A percentile compares a stretch with the other conserved stretches of the same genome.
Conservation (phyloP, 768 basidiomycete genomes). For the Collybia mongolica region DNA sequence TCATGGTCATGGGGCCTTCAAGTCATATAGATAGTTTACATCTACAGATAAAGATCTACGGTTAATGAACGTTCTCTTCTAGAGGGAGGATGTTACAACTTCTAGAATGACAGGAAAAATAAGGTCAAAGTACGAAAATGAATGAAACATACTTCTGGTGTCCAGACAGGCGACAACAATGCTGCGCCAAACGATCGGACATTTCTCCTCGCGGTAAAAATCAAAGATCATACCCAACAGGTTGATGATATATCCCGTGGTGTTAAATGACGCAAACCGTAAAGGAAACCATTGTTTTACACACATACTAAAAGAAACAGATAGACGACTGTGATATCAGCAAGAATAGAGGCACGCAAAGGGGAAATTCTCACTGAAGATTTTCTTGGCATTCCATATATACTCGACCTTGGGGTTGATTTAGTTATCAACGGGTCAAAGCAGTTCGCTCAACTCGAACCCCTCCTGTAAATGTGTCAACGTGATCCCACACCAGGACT, state of each 20-base stretch:
- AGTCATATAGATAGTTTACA: slow-evolving; percentile 47
- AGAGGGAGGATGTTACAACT: too few relatives aligned
- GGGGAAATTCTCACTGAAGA: slow-evolving; percentile 33
- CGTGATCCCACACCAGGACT: slow-evolving; percentile 54
- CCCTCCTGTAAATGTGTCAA: slow-evolving; percentile 51
- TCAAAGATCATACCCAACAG: slow-evolving; percentile 33
- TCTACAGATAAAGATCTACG: slow-evolving; percentile 17
- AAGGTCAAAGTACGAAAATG: too few relatives aligned
- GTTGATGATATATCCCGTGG: slow-evolving; percentile 60
- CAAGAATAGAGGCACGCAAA: not conserved
- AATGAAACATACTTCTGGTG: slow-evolving; percentile 27
- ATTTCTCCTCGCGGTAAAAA: not conserved
- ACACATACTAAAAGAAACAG: slow-evolving; percentile 41
- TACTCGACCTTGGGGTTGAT: slow-evolving; percentile 38
- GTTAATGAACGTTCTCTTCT: too few relatives aligned
- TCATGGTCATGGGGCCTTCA: slow-evolving; percentile 53
- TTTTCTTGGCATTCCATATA: slow-evolving; percentile 51
- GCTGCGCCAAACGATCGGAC: slow-evolving; percentile 21
- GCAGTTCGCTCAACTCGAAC: slow-evolving; percentile 14
- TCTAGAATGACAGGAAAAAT: too few relatives aligned
- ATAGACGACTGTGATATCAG: slow-evolving; percentile 26
- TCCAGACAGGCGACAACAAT: slow-evolving; percentile 40
- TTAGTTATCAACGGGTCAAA: not conserved
- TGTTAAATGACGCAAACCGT: slow-evolving; percentile 47
- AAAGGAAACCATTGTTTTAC: not conserved